phyloP scores from a whole-genome alignment of 805 yeast species.

The Priceomyces medius region DNA sequence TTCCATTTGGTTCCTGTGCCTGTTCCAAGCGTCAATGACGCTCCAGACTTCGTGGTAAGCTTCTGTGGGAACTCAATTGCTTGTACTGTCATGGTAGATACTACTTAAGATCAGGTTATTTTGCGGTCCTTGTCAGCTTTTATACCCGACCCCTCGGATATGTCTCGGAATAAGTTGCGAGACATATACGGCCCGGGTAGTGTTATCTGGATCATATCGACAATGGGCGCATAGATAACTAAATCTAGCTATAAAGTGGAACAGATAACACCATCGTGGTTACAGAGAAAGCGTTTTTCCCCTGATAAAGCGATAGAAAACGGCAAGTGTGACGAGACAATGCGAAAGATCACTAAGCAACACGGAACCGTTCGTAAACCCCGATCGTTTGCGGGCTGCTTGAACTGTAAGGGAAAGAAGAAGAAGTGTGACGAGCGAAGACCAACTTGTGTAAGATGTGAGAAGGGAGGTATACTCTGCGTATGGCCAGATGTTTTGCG shows the following conservation, averaged over 20 bases:
- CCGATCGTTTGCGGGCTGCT: constrained; percentile 25
- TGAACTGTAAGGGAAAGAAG: constrained; percentile 30
- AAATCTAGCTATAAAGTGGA: too few species aligned
- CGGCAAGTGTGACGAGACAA: too few species aligned
- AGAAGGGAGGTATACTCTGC: constrained; percentile 15
- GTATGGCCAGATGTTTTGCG: constrained; percentile 3
- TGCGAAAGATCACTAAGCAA: too few species aligned
- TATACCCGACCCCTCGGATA: neutral
- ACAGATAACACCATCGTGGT: too few species aligned
- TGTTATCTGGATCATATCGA: neutral
- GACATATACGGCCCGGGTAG: neutral
- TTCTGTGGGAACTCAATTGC: too few species aligned
- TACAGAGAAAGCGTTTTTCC: too few species aligned
- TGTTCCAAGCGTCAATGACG: too few species aligned
- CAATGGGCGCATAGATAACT: neutral
- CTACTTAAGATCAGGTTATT: neutral
- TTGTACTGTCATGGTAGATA: too few species aligned
- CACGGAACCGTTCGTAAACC: too few species aligned
- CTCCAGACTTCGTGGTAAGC: neutral
- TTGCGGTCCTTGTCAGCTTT: too few species aligned
- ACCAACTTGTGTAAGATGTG: constrained; percentile 28
- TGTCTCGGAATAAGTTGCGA: neutral
- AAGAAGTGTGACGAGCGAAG: constrained; percentile 30
- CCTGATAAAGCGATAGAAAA: too few species aligned
- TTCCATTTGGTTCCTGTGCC: too few species aligned